A percentile compares a stretch with the other conserved stretches of the same genome.
phyloP scores from a whole-genome alignment of 148 eudicot genomes.

The Amaranthus cruentus region DNA sequence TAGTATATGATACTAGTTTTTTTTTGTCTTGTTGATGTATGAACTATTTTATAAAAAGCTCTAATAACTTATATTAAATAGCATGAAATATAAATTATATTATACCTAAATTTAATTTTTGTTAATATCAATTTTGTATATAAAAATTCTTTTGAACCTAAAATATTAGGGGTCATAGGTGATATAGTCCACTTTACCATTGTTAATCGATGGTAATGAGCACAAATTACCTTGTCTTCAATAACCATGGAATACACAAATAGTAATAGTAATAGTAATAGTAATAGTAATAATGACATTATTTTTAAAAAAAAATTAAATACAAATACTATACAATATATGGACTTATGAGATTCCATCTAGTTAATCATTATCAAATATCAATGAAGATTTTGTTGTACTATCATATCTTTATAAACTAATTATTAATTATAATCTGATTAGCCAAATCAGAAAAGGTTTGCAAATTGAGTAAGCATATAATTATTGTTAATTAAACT shows the following conservation, averaged over 20 bases:
- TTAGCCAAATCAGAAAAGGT: not conserved
- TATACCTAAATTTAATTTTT: too few species aligned
- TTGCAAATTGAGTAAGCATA: not conserved
- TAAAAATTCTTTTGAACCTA: too few species aligned
- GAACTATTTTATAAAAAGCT: too few species aligned
- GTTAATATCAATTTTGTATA: too few species aligned
- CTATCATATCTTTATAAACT: slow-evolving; percentile 7
- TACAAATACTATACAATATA: not conserved
- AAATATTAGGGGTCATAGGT: too few species aligned
- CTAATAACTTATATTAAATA: too few species aligned
- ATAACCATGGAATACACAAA: not conserved
- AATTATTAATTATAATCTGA: not conserved
- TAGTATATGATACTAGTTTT: too few species aligned
- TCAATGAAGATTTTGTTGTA: slow-evolving; percentile 17
- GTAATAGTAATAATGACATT: not conserved
- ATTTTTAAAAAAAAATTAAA: not conserved
- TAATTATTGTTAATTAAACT: not conserved
- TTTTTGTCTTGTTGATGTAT: too few species aligned
- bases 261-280: too few species aligned
- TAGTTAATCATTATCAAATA: not conserved
- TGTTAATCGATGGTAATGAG: too few species aligned
- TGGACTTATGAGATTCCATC: slow-evolving; percentile 6
- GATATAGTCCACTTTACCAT: too few species aligned
- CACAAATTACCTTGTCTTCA: not conserved
- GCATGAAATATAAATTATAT: too few species aligned